phyloP scores from a whole-genome alignment of 2,329 filamentous ascomycete genomes.

The Rosellinia necatrix region DNA sequence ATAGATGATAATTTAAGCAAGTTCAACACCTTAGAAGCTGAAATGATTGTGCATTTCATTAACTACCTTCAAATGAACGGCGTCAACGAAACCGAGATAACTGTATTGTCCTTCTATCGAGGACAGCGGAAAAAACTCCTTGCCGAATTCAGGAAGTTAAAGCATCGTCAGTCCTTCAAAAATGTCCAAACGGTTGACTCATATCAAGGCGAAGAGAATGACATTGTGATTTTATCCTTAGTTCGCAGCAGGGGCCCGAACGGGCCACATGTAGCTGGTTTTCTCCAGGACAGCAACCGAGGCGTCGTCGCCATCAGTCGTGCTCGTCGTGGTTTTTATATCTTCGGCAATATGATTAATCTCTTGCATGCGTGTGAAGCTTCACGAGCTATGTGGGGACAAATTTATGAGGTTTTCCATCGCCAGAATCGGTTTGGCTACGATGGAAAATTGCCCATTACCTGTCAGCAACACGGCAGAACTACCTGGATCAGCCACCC shows the following conservation, averaged over 20 bases:
- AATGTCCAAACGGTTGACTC: conserved; percentile 84
- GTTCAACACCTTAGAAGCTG: conserved; percentile 72
- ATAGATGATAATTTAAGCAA: conserved; percentile 67
- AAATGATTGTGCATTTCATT: conserved; percentile 76
- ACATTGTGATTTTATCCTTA: conserved; percentile 78
- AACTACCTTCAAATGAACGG: conserved; percentile 74
- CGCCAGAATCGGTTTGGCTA: conserved; percentile 40
- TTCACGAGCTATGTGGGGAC: conserved; percentile 47
- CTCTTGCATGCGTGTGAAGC: conserved; percentile 51
- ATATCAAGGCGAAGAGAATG: conserved; percentile 91
- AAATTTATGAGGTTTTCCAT: conserved; percentile 48
- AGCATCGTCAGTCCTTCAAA: conserved; percentile 41
- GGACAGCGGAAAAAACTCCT: conserved; percentile 74
- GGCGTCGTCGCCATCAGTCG: conserved; percentile 66
- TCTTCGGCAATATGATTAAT: conserved; percentile 76
- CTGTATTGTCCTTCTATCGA: conserved; percentile 85
- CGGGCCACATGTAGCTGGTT: conserved; percentile 62
- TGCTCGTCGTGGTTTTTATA: conserved; percentile 77
- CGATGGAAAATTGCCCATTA: conserved; percentile 60
- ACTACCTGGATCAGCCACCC: conserved; percentile 57
- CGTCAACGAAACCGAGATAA: conserved; percentile 64
- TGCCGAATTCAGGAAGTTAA: conserved; percentile 47
- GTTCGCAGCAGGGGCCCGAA: conserved; percentile 69
- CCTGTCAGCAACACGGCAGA: conserved; percentile 63
- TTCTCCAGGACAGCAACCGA: conserved; percentile 67